Percentiles rank a stretch among this genome's conserved stretches.
Evolutionary conservation across 768 basidiomycete species (phyloP).

Genomic region (Auriscalpium vulgare): DNA sequence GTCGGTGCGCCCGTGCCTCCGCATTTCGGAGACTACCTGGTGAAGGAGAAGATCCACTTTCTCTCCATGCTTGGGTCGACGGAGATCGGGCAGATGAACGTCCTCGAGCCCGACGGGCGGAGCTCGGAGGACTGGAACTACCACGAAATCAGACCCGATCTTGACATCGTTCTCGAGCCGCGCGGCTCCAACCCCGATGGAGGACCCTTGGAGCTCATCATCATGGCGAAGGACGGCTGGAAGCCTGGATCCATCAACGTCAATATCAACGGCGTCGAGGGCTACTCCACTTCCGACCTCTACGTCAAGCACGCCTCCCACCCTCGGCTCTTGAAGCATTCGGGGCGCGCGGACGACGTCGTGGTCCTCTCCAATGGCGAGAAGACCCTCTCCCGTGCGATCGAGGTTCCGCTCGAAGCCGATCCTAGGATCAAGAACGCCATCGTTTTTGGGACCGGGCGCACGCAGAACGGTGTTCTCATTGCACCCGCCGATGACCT

Average conservation of each 20-base stretch:
- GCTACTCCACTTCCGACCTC: slow-evolving; percentile 3
- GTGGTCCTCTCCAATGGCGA: slow-evolving; percentile 9
- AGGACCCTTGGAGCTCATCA: neutral
- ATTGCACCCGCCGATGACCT: slow-evolving; percentile 2
- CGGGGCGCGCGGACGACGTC: slow-evolving; percentile 1
- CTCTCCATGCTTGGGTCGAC: slow-evolving; percentile 4
- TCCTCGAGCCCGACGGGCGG: slow-evolving; percentile 3
- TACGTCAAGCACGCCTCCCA: neutral
- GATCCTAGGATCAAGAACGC: slow-evolving; percentile 1
- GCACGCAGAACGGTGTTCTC: slow-evolving; percentile 5
- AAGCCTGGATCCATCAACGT: slow-evolving; percentile 3
- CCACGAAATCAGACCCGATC: slow-evolving; percentile 4
- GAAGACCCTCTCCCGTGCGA: slow-evolving; percentile 4
- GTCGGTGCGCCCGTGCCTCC: slow-evolving; percentile 5
- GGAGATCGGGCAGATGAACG: slow-evolving; percentile 8
- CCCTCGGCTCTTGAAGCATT: neutral
- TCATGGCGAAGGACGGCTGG: neutral
- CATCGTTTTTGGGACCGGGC: slow-evolving; percentile 6
- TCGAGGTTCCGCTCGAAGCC: neutral
- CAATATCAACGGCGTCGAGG: neutral
- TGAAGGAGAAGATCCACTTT: slow-evolving; percentile 6
- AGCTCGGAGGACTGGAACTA: slow-evolving; percentile 4
- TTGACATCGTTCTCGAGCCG: slow-evolving; percentile 1
- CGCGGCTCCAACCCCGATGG: neutral
- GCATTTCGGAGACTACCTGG: slow-evolving; percentile 4